Percentiles rank a stretch among this genome's conserved stretches.
phyloP scores from a whole-genome alignment of 257 asterid genomes.

The Nicotiana undulata region DNA sequence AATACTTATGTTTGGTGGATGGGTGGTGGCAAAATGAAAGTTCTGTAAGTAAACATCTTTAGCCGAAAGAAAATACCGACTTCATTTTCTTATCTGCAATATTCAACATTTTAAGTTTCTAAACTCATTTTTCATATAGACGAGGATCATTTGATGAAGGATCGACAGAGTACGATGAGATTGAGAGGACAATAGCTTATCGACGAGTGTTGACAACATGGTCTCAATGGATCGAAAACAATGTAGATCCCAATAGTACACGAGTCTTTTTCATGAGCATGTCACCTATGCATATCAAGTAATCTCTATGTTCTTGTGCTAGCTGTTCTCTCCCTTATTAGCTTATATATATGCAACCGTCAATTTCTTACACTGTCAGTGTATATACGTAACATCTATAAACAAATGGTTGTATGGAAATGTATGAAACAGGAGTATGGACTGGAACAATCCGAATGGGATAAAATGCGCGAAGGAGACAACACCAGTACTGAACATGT shows the following conservation, averaged over 20 bases:
- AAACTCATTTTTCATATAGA: constrained; percentile 18
- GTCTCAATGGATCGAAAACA: constrained; percentile 60
- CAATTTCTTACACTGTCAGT: too few relatives aligned
- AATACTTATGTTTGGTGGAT: constrained; percentile 92
- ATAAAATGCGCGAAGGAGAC: constrained; percentile 67
- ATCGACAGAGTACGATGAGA: constrained; percentile 52
- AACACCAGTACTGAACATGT: constrained; percentile 48
- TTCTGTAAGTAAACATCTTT: constrained; percentile 39
- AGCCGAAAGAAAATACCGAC: not conserved
- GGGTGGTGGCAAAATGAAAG: constrained; percentile 67
- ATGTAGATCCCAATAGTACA: constrained; percentile 51
- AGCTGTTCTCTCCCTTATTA: too few relatives aligned
- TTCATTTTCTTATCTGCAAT: not conserved
- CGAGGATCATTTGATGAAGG: constrained; percentile 69
- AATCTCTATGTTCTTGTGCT: not conserved
- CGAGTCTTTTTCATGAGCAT: constrained; percentile 80
- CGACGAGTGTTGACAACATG: constrained; percentile 60
- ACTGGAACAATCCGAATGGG: constrained; percentile 68
- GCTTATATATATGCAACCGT: too few relatives aligned
- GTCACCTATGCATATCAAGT: constrained; percentile 93
- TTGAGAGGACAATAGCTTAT: constrained; percentile 54
- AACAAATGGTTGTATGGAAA: not conserved
- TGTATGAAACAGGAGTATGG: constrained; percentile 53
- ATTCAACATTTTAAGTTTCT: not conserved
- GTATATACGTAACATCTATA: not conserved